Percentiles rank a stretch among this genome's conserved stretches.
Evolutionary conservation across 23 red algal species (phyloP).

Genomic region (Gracilariopsis chorda): DNA sequence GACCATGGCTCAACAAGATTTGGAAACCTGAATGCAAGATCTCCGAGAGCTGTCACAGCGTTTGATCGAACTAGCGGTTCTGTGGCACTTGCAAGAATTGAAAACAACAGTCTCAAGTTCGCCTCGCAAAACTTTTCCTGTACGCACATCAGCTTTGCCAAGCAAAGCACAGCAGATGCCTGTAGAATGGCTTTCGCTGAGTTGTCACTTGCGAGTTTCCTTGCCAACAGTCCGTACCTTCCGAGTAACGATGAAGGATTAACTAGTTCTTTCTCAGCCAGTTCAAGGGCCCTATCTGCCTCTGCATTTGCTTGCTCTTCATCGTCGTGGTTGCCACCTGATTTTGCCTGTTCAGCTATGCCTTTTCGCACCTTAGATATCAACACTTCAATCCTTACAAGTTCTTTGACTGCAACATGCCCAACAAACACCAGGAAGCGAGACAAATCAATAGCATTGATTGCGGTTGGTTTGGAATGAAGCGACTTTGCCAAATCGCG

Average conservation of each 20-base stretch:
- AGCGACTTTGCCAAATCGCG: background rate
- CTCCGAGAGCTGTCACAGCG: constrained; percentile 77
- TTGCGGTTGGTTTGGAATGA: background rate
- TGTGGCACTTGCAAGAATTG: constrained; percentile 34
- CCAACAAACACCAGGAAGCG: constrained; percentile 63
- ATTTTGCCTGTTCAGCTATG: constrained; percentile 3
- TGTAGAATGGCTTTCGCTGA: constrained; percentile 21
- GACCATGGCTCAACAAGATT: constrained; percentile 95
- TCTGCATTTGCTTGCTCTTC: constrained; percentile 56
- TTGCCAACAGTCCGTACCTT: constrained; percentile 31
- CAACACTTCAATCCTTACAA: constrained; percentile 43
- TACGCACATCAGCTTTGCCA: constrained; percentile 80
- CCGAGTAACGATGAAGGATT: constrained; percentile 49
- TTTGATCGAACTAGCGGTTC: constrained; percentile 69
- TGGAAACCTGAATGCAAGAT: constrained; percentile 85
- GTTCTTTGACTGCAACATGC: constrained; percentile 59
- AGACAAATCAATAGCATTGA: constrained; percentile 5
- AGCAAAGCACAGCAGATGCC: constrained; percentile 57
- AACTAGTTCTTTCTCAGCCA: constrained; percentile 48
- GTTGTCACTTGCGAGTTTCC: constrained; percentile 36
- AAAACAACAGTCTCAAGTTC: constrained; percentile 64
- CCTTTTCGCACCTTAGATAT: constrained; percentile 16
- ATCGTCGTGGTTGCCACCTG: constrained; percentile 36
- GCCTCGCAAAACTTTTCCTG: constrained; percentile 66
- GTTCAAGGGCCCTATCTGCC: constrained; percentile 34